phyloP scores from a whole-genome alignment of 2,329 filamentous ascomycete species.

The Ustilaginoidea virens region DNA sequence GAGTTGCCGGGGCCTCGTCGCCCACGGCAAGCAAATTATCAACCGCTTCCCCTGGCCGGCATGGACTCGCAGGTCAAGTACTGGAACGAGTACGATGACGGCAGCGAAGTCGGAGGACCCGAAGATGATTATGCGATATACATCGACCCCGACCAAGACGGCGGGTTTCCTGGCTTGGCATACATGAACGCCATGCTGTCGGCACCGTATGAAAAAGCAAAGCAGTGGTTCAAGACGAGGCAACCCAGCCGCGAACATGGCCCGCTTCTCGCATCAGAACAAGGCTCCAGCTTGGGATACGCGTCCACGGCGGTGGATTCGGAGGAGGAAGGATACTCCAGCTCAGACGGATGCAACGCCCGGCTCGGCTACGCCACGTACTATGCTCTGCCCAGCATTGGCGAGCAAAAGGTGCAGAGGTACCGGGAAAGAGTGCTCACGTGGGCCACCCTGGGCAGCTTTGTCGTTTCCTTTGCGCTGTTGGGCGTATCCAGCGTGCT shows the following conservation, averaged over 20 bases:
- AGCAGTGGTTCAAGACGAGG: slow-evolving; percentile 29
- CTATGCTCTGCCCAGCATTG: slow-evolving; percentile 36
- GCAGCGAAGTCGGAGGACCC: slow-evolving; percentile 48
- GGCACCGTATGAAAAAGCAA: slow-evolving; percentile 34
- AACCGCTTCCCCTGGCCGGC: slow-evolving; percentile 15
- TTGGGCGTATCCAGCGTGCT: slow-evolving; percentile 50
- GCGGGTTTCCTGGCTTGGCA: slow-evolving; percentile 46
- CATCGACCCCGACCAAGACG: slow-evolving; percentile 50
- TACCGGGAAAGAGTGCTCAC: slow-evolving; percentile 41
- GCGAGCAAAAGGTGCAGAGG: slow-evolving; percentile 31
- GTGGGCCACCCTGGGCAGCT: slow-evolving; percentile 35
- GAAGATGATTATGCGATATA: slow-evolving; percentile 57
- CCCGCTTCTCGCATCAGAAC: slow-evolving; percentile 7
- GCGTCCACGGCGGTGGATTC: slow-evolving; percentile 20
- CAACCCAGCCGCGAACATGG: slow-evolving; percentile 10
- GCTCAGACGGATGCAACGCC: slow-evolving; percentile 35
- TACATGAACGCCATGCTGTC: slow-evolving; percentile 38
- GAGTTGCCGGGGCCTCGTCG: slow-evolving; percentile 2
- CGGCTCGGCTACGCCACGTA: slow-evolving; percentile 35
- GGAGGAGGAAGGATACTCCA: slow-evolving; percentile 34
- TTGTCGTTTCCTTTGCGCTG: slow-evolving; percentile 45
- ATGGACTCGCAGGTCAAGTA: slow-evolving; percentile 31
- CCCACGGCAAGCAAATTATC: slow-evolving; percentile 12
- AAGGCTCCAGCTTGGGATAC: slow-evolving; percentile 13
- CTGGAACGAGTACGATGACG: slow-evolving; percentile 81